phyloP scores from a whole-genome alignment of 108 stramenopile genomes.

The Nannochloropsis salina region DNA sequence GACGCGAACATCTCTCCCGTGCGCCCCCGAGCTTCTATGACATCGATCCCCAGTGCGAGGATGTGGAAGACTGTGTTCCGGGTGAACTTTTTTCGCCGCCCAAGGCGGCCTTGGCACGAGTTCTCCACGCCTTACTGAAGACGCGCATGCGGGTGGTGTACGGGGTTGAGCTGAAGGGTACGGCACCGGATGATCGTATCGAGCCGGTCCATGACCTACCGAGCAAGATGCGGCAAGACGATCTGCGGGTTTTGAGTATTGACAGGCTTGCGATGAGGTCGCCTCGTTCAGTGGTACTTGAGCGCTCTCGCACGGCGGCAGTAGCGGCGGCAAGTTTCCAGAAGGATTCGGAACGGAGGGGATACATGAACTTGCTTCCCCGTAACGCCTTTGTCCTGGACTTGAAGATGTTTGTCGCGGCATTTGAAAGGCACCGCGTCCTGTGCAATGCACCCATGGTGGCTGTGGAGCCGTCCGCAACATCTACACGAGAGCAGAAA shows the following conservation, averaged over 20 bases:
- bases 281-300: background rate
- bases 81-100: background rate
- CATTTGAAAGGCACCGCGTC: background rate
- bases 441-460: background rate
- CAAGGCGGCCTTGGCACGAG: background rate
- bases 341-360: background rate
- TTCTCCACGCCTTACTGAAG: background rate
- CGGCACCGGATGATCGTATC: background rate
- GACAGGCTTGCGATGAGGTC: background rate
- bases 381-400: conserved; percentile 1
- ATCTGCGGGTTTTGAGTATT: background rate
- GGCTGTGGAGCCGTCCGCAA: background rate
- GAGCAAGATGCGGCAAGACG: background rate
- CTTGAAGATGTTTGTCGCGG: background rate
- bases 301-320: background rate
- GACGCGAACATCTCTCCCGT: background rate
- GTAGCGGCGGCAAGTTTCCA: conserved; percentile 1
- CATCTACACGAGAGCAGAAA: background rate
- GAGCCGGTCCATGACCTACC: too few species aligned
- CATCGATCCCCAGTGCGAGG: background rate
- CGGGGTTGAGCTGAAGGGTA: conserved; percentile 3
- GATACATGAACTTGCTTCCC: background rate
- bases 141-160: conserved; percentile 13
- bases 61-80: background rate
- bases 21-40: background rate